phyloP scores from a whole-genome alignment of 192 early-diverging fungal species.

The Thoreauomyces humboldtii region DNA sequence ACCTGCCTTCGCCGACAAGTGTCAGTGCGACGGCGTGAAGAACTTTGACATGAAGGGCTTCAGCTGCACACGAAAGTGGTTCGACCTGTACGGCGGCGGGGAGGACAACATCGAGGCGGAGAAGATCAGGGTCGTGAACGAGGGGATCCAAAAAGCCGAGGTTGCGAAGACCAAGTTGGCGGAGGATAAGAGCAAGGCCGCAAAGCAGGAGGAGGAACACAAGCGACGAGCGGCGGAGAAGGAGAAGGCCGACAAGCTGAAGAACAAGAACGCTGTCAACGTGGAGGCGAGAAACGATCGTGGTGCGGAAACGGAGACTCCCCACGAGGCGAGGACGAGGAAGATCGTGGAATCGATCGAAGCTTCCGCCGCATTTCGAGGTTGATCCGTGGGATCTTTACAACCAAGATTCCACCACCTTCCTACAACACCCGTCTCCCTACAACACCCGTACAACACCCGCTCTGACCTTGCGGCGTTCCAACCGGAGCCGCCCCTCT shows the following conservation, averaged over 20 bases:
- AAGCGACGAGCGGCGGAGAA: neutral
- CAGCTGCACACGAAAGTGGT: slow-evolving; percentile 14
- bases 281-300: no score
- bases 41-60: slow-evolving; percentile 17
- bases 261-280: no score
- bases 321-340: neutral
- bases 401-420: no score
- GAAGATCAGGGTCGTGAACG: slow-evolving; percentile 1
- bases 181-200: neutral
- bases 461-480: no score
- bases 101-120: slow-evolving; percentile 9
- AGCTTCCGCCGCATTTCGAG: no score
- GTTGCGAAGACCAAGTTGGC: neutral
- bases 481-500: no score
- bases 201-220: neutral
- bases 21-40: slow-evolving; percentile 13
- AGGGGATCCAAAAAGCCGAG: neutral
- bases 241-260: neutral
- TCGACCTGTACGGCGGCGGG: slow-evolving; percentile 15
- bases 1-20: slow-evolving; percentile 8
- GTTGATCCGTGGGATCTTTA: no score
- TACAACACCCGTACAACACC: no score
- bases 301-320: neutral
- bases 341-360: neutral
- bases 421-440: no score